Evolutionary conservation across 2,329 filamentous ascomycete genomes (phyloP), one percentile per base, ranked within the genome.

Genomic region (Exophiala sp.): DNA sequence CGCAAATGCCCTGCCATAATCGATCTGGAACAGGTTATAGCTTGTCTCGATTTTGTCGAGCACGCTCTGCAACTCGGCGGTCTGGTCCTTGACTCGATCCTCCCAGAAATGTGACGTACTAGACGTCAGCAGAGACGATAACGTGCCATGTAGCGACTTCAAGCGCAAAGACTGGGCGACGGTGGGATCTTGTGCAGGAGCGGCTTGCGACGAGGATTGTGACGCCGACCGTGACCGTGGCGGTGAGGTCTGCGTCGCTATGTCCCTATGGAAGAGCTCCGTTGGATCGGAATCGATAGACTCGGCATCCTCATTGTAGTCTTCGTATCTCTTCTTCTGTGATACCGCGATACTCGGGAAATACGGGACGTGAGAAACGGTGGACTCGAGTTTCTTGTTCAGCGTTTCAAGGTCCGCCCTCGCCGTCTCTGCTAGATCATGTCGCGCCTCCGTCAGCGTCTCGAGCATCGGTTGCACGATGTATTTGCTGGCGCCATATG

Each of bases 181-280:
- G 1, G 54, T 55, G 10, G 55, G 50, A 27, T 57, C 52, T 35
- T 53, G 40, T 2, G 50, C 43, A 10, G 43, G 18, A 10, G 39
- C 27, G 29, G 27, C 30, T 1, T 45, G 27, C 11, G 56, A 52
- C 18, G 57, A 55, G 64, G 63, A 21, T 23, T 56, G 14, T 22
- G 65, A 65, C 2, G 65, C 59, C 27, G 67, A 65, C 8, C 67
- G 68, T 8, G 72, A 72, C 1, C 71, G 66, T 16, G 11, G 29
- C 2, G 76, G 76, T 2, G 73, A 74, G 2, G 81, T 83, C 60
- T 84, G 80, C 0, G 79, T 82, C 43, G 78, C 80, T 52, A 78
- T 75, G 58, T 83, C 80, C 24, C 80, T 73, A 63, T 82, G 78
- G 63, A 79, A 84, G 34, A 83, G 75, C 62, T 82, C 79, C 1